These are phyloP conservation scores for Austroboletus niveus DNA, from an alignment of 1,284 basidiomycete species.

Conservation along the genomic window DNA sequence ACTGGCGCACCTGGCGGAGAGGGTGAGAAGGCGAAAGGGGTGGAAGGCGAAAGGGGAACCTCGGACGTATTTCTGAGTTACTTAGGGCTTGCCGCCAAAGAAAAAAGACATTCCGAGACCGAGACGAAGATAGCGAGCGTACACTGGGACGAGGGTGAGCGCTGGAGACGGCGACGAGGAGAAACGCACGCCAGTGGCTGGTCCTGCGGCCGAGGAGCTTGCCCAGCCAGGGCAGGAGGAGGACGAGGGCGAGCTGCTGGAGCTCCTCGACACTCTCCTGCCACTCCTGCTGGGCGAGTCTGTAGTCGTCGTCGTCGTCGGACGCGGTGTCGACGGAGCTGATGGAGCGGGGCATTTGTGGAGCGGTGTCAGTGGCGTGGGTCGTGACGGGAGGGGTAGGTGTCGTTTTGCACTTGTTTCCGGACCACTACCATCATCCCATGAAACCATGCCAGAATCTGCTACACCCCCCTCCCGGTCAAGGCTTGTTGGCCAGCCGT, in stretches of 20 bases:
- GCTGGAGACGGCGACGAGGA: constrained; percentile 3
- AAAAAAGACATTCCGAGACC: constrained; percentile 72
- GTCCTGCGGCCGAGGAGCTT: constrained; percentile 86
- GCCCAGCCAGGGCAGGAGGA: constrained; percentile 83
- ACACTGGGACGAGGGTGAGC: constrained; percentile 46
- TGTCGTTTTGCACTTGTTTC: constrained; percentile 4
- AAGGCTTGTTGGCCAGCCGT: constrained; percentile 75
- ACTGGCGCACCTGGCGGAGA: constrained; percentile 39
- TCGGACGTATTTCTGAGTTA: constrained; percentile 31
- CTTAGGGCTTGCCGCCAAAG: constrained; percentile 39
- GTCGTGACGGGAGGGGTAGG: not conserved
- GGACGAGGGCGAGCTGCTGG: constrained; percentile 74
- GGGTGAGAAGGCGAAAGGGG: constrained; percentile 36
- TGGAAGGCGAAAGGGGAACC: constrained; percentile 26
- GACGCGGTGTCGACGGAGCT: constrained; percentile 49
- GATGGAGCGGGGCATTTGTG: constrained; percentile 42
- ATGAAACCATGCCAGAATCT: constrained; percentile 47
- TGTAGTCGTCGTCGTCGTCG: constrained; percentile 56
- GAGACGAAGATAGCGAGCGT: constrained; percentile 65
- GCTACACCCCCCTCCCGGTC: constrained; percentile 34
- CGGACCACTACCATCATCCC: not conserved
- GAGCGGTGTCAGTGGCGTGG: constrained; percentile 3
- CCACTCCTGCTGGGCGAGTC: constrained; percentile 87
- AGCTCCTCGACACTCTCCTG: constrained; percentile 86
- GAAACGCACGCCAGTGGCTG: constrained; percentile 77